Base-by-base conservation (phyloP, 2,329 filamentous ascomycete genomes). In the Hirsutella thompsonii region DNA sequence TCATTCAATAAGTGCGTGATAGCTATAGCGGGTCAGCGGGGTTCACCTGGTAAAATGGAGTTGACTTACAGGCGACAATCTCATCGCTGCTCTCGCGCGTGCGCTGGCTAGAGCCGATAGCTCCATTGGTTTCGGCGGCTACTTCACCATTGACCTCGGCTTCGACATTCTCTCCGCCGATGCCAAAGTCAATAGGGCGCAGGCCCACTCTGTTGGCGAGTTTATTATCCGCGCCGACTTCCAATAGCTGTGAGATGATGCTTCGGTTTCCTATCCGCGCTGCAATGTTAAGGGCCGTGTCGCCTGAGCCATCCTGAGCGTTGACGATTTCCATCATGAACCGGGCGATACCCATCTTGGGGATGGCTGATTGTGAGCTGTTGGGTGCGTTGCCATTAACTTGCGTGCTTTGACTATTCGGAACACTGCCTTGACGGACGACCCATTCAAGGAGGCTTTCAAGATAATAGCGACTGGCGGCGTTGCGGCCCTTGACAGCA, bases 271-370 rank as follows among this genome's bases (percentile, higher is more conserved):
- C 87, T 49, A 95, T 94, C 46, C 92, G 75, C 2, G 92, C 89
- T 2, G 90, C 92, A 46, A 96, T 81, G 51, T 95, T 95, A 18
- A 98, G 69, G 0, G 92, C 92, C 0, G 92, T 98, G 55, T 98
- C 94, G 1, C 92, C 92, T 28, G 84, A 83, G 53, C 89, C 88
- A 60, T 98, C 92, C 52, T 90, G 84, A 0, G 89, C 83, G 53
- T 98, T 96, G 45, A 98, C 90, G 59, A 98, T 93, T 56, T 96
- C 89, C 38, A 83, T 86, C 76, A 98, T 93, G 63, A 98, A 98
- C 30, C 87, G 80, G 23, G 86, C 89, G 40, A 98, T 73, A 20
- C 83, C 86, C 62, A 96, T 93, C 47, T 74, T 85, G 41, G 76
- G 83, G 34, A 62, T 64, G 11, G 41, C 39, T 5, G 52, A 52